Base-by-base conservation (phyloP, 2,329 filamentous ascomycete species). In the Aspergillus aculeatus region DNA sequence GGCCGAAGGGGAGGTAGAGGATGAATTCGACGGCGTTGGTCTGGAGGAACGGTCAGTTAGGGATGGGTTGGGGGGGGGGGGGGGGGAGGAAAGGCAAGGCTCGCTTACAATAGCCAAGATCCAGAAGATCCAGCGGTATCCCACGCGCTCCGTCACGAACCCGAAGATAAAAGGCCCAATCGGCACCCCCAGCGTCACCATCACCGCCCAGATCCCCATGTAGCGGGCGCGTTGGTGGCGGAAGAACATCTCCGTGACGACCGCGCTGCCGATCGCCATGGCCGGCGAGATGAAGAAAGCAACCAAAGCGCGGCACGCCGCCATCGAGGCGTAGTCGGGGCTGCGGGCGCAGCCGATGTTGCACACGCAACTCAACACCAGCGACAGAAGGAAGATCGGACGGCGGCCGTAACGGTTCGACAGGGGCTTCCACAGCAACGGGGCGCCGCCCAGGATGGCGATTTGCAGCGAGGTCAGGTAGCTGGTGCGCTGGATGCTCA, bases 61-160 rank as follows among this genome's bases (percentile, higher is more conserved):
- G 5, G 35, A 53, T 11, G 11, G 23, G 9, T 29, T 26, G 23
- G 23, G 12, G 23, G 23, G 12, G n/a, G n/a, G n/a, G n/a, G n/a
- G n/a, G n/a, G n/a, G n/a, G n/a, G n/a, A n/a, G n/a, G n/a, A n/a
- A n/a, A 24, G 19, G 21, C 12, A 26, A 14, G 0, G 1, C 64
- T 75, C 71, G 54, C 66, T 51, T 50, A 82, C 79, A 47, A 85
- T 84, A 2, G 82, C 82, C 14, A 85, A 70, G 14, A 80, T 78
- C 77, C 80, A 85, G 68, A 83, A 86, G 26, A 85, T 84, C 83
- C 84, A 86, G 2, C 81, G 76, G 55, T 83, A 86, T 0, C 81
- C 80, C 6, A 81, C 78, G 12, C 81, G 77, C 58, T 81, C 71
- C 0, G 80, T 79, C 0, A 85, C 82, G 31, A 73, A 73, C 1